Evolutionary conservation across 495 filamentous ascomycete species (phyloP), one percentile per base, ranked within the genome.

Genomic region (Penicillium samsonianum): DNA sequence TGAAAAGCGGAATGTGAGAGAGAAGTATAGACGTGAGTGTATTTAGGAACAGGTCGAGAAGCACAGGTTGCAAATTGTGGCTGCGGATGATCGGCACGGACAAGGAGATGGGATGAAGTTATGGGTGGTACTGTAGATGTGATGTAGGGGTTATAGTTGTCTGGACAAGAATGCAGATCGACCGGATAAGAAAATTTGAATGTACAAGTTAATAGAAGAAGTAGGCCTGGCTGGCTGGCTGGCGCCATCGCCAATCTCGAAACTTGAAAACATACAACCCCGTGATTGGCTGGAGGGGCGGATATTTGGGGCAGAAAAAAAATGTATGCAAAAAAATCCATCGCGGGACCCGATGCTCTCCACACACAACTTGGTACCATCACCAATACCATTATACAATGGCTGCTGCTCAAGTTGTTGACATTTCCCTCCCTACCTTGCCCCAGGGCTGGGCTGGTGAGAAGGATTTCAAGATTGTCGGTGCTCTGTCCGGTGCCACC

Each of bases 381-480:
- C 59, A 47, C 53, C 58, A 59, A 63, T 55, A 57, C 57, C 55
- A 30, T 43, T 49, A 42, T 53, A 75, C 58, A 64, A 84, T 84
- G 81, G 71, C 80, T 61, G 55, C 76, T 56, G 68, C 68, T 16
- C 72, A 80, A 55, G 65, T 74, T 56, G 64, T 78, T 59, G 71
- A 74, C 58, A 71, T 85, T 49, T 79, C 90, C 12, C 82, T 97
- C 19, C 93, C 93, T 20, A 64, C 84, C 61, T 81, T 98, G 55
- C 86, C 92, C 38, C 80, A 83, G 64, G 90, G 86, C 62, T 98
- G 94, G 94, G 72, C 82, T 42, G 89, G 85, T 40, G 91, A 96
- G 62, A 93, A 92, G 72, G 89, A 96, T 73, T 96, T 96, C 81
- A 91, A 94, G 77, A 73, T 88, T 50, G 73, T 92, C 53, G 87